These are phyloP conservation scores for Candida parachauliodes DNA, from an alignment of 805 yeast genomes.

Conservation along the genomic window DNA sequence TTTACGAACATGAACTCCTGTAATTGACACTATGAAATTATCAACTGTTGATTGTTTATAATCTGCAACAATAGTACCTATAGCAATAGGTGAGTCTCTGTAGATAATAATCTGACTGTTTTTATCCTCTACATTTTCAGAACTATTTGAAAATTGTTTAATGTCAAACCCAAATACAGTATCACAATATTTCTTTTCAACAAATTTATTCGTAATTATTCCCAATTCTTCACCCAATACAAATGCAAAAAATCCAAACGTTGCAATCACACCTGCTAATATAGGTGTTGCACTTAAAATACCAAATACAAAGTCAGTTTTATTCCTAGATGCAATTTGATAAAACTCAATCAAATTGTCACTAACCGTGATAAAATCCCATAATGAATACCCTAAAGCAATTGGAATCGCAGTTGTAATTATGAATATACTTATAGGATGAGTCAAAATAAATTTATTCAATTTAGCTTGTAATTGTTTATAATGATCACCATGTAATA, in stretches of 20 bases:
- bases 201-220: slow-evolving; percentile 27
- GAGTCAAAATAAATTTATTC: slow-evolving; percentile 44
- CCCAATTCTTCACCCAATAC: slow-evolving; percentile 48
- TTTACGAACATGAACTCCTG: slow-evolving; percentile 61
- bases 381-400: slow-evolving; percentile 18
- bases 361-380: slow-evolving; percentile 29
- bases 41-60: slow-evolving; percentile 35
- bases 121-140: slow-evolving; percentile 18
- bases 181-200: slow-evolving; percentile 19
- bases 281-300: slow-evolving; percentile 33
- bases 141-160: slow-evolving; percentile 40
- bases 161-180: slow-evolving; percentile 51
- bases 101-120: slow-evolving; percentile 57
- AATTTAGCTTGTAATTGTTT: slow-evolving; percentile 45
- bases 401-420: slow-evolving; percentile 18
- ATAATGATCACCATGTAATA: slow-evolving; percentile 61
- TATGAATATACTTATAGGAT: slow-evolving; percentile 36
- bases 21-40: slow-evolving; percentile 48
- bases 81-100: slow-evolving; percentile 70
- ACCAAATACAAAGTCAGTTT: slow-evolving; percentile 22
- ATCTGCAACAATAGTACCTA: slow-evolving; percentile 46
- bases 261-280: slow-evolving; percentile 31
- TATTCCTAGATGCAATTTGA: slow-evolving; percentile 15
- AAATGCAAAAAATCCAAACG: slow-evolving; percentile 38
- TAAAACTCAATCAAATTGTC: slow-evolving; percentile 29